A percentile compares a stretch with the other conserved stretches of the same genome.
phyloP scores from a whole-genome alignment of 2,329 filamentous ascomycete species.

The Cyphellophora attinorum region DNA sequence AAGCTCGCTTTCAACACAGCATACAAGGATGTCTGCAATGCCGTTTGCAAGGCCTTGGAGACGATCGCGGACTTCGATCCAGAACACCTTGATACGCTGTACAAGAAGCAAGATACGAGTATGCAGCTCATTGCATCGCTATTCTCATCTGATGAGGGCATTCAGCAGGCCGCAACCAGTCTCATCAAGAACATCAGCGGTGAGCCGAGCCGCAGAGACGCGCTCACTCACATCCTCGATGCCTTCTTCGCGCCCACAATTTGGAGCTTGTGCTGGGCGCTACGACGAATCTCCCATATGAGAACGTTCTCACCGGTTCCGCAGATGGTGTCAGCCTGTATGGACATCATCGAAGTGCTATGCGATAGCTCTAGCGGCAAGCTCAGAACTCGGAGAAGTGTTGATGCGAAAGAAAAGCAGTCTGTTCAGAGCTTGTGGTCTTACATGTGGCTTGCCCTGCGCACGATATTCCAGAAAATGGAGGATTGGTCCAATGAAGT shows the following conservation, averaged over 20 bases:
- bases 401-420: conserved; percentile 49
- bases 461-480: conserved; percentile 71
- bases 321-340: conserved; percentile 51
- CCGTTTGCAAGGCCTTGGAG: conserved; percentile 66
- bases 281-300: conserved; percentile 45
- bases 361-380: conserved; percentile 55
- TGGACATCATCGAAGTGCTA: conserved; percentile 53
- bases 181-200: conserved; percentile 74
- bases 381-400: conserved; percentile 48
- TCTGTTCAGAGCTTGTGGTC: conserved; percentile 73
- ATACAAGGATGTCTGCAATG: conserved; percentile 51
- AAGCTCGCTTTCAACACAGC: conserved; percentile 70
- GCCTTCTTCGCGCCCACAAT: conserved; percentile 48
- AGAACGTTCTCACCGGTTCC: conserved; percentile 51
- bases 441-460: conserved; percentile 70
- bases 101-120: conserved; percentile 57
- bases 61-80: conserved; percentile 67
- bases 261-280: conserved; percentile 45
- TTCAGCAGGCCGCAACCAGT: conserved; percentile 71
- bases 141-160: conserved; percentile 68
- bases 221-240: conserved; percentile 51
- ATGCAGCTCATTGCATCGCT: conserved; percentile 69
- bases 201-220: conserved; percentile 53
- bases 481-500: conserved; percentile 66
- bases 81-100: conserved; percentile 59